Evolutionary conservation across 495 filamentous ascomycete genomes (phyloP), one percentile per base, ranked within the genome.

Genomic region (Aspergillus leporis): DNA sequence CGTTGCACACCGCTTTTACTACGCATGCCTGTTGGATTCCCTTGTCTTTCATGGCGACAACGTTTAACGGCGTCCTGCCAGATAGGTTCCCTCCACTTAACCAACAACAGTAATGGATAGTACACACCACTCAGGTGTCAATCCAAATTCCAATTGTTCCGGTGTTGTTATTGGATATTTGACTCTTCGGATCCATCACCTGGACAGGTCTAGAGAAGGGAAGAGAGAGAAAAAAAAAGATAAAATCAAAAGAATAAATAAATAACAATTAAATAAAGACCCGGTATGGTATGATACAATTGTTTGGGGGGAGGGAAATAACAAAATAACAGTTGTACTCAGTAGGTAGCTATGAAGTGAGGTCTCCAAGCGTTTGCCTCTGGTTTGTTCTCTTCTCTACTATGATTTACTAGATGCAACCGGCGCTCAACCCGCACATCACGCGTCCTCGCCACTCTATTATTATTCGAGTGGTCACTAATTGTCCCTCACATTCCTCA

Each of bases 1-100:
- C 43, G 19, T 47, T 48, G 55, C 54, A 65, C 62, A 65, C 62
- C 62, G 62, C 62, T 59, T 53, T 65, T 58, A 54, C n/a, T 28
- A 52, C 59, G 62, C 62, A 61, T 58, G 52, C 56, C 55, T 21
- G 50, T 51, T 48, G 22, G 30, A 46, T 48, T n/a, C 47, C 53
- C 40, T n/a, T 12, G 36, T n/a, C 16, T 45, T 45, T 45, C 18
- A 45, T 45, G 16, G 41, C 7, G 16, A 45, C 7, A 14, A 45
- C n/a, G 18, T n/a, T 47, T 47, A 47, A 47, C 43, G 19, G 43
- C 21, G 23, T 47, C 19, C 43, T 47, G 43, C 43, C 19, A 10
- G 43, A 22, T 22, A 13, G 19, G 19, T 47, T 45, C 18, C 16
- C 36, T 3, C 16, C 16, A 13, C 10, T n/a, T n/a, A 23, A 47